These are phyloP conservation scores for Paraglomus occultum DNA, from an alignment of 192 early-diverging fungal species.

Conservation along the genomic window DNA sequence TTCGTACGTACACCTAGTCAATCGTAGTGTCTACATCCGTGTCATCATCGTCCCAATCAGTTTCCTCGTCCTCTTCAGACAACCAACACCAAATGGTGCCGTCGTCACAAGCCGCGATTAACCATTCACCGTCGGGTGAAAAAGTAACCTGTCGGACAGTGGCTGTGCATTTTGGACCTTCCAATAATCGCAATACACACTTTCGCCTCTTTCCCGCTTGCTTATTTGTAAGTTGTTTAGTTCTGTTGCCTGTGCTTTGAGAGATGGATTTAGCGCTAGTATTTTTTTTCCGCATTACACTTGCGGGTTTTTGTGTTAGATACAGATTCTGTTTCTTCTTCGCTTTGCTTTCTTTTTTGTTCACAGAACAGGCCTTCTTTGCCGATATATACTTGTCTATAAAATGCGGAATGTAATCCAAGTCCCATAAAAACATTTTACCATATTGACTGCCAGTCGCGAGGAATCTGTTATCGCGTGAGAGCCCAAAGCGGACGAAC, in stretches of 20 bases:
- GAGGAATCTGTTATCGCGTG: slow-evolving; percentile 4
- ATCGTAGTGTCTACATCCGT: too few species aligned
- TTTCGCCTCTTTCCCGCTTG: not conserved
- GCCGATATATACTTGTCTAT: slow-evolving; percentile 18
- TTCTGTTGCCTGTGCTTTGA: not conserved
- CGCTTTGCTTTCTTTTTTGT: not conserved
- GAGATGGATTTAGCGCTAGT: not conserved
- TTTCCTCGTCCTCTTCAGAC: too few species aligned
- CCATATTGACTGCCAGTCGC: slow-evolving; percentile 26
- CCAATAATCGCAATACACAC: not conserved
- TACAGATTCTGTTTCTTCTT: too few species aligned
- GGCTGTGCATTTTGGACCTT: not conserved
- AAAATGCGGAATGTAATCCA: slow-evolving; percentile 8
- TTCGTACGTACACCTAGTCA: too few species aligned
- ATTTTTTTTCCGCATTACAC: not conserved
- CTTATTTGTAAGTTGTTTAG: not conserved
- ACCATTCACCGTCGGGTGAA: slow-evolving; percentile 15
- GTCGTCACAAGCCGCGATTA: slow-evolving; percentile 21
- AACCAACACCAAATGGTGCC: slow-evolving; percentile 23
- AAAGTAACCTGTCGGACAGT: slow-evolving; percentile 23
- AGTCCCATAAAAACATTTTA: slow-evolving; percentile 22
- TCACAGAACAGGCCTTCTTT: not conserved
- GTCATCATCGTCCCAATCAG: too few species aligned
- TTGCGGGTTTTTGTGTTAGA: too few species aligned
- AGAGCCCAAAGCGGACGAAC: slow-evolving; percentile 26